Evolutionary conservation across 176 grass and related monocot species (phyloP).

Genomic region (Puya raimondii): DNA sequence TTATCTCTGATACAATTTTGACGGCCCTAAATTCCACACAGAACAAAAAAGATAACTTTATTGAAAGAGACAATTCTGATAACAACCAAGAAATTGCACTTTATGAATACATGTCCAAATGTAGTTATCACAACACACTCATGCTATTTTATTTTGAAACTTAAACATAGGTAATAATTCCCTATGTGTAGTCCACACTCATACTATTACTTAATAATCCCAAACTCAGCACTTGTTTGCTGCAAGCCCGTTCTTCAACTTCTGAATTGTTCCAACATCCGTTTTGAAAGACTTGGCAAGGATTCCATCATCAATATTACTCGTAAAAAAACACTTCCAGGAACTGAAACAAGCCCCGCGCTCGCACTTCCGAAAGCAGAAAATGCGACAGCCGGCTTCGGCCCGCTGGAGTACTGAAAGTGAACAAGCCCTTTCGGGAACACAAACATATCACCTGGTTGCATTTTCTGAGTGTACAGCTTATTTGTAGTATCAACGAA

Average conservation of each 20-base stretch:
- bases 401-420: neutral
- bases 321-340: neutral
- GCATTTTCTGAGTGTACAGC: neutral
- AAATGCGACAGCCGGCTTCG: neutral
- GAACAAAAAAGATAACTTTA: no score
- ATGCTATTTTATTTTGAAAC: no score
- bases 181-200: no score
- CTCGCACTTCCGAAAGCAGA: neutral
- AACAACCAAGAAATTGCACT: no score
- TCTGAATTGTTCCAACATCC: neutral
- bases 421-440: neutral
- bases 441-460: neutral
- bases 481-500: neutral
- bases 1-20: no score
- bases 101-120: no score
- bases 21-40: no score
- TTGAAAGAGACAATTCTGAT: no score
- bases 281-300: neutral
- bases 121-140: no score
- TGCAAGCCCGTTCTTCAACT: neutral
- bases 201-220: no score
- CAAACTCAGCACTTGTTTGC: neutral
- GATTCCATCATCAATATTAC: neutral
- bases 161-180: no score
- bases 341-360: neutral